These are phyloP conservation scores for Candida buenavistaensis DNA, from an alignment of 1,139 yeast genomes.

Conservation along the genomic window DNA sequence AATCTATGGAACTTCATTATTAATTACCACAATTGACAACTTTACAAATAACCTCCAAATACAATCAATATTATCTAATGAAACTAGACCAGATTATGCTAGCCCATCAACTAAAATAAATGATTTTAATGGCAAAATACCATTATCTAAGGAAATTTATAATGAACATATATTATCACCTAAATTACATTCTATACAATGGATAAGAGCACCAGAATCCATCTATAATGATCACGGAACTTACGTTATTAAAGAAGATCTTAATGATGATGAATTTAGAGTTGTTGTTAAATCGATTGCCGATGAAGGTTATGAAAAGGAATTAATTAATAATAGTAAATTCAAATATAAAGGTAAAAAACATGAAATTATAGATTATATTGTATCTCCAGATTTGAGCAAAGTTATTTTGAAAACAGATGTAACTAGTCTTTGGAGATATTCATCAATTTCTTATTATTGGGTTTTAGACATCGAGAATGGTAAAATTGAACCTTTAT, in stretches of 20 bases:
- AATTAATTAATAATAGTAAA: slow-evolving; percentile 49
- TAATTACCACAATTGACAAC: slow-evolving; percentile 27
- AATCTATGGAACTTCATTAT: slow-evolving; percentile 41
- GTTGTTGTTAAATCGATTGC: slow-evolving; percentile 46
- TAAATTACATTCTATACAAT: slow-evolving; percentile 53
- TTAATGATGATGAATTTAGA: slow-evolving; percentile 31
- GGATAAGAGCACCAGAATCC: slow-evolving; percentile 58
- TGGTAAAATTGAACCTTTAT: slow-evolving; percentile 29
- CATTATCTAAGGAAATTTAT: slow-evolving; percentile 13
- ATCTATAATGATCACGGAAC: slow-evolving; percentile 53
- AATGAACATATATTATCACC: slow-evolving; percentile 50
- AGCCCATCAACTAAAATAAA: slow-evolving; percentile 31
- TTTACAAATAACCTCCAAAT: slow-evolving; percentile 13
- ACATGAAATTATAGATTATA: slow-evolving; percentile 52
- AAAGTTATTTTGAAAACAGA: slow-evolving; percentile 58
- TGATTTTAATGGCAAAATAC: slow-evolving; percentile 32
- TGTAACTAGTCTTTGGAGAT: slow-evolving; percentile 64
- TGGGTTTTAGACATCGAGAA: slow-evolving; percentile 49
- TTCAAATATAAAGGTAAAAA: slow-evolving; percentile 38
- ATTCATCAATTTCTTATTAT: slow-evolving; percentile 65
- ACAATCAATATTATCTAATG: slow-evolving; percentile 5
- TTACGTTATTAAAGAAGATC: slow-evolving; percentile 40
- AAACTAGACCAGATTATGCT: slow-evolving; percentile 17
- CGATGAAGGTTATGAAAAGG: slow-evolving; percentile 44
- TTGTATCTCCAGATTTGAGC: slow-evolving; percentile 64